These are phyloP conservation scores for Phytopythium oedochilum DNA, from an alignment of 352 stramenopile genomes.

Conservation along the genomic window DNA sequence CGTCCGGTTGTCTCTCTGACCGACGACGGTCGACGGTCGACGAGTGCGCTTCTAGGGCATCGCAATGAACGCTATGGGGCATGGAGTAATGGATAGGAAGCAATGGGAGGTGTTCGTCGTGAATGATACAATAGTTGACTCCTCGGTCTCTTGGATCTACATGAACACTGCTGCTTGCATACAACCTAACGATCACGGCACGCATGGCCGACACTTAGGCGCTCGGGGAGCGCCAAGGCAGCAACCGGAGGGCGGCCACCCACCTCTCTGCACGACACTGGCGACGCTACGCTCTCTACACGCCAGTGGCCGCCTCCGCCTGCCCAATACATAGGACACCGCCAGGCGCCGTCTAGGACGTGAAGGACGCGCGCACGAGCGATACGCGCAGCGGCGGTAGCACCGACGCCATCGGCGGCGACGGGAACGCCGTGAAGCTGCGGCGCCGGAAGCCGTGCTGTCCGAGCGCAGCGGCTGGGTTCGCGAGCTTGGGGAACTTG, in stretches of 20 bases:
- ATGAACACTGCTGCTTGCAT: slow-evolving; percentile 1
- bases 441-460: slow-evolving; percentile 17
- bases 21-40: background rate
- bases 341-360: slow-evolving; percentile 16
- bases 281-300: background rate
- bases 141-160: background rate
- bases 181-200: background rate
- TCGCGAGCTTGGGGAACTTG: slow-evolving; percentile 29
- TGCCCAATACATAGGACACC: slow-evolving; percentile 1
- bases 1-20: background rate
- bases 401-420: slow-evolving; percentile 13
- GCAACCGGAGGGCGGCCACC: background rate
- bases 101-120: too few relatives aligned
- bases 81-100: too few relatives aligned
- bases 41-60: too few relatives aligned
- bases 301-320: background rate
- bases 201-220: background rate
- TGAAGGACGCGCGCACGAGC: slow-evolving; percentile 30
- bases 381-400: slow-evolving; percentile 38
- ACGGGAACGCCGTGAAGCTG: slow-evolving; percentile 20
- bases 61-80: too few relatives aligned
- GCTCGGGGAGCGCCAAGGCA: background rate
- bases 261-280: background rate
- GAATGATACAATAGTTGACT: background rate
- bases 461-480: slow-evolving; percentile 14